A percentile compares a stretch with the other conserved stretches of the same genome.
Evolutionary conservation across 176 grass and related monocot genomes (phyloP).

Genomic region (Aegilops longissima): DNA sequence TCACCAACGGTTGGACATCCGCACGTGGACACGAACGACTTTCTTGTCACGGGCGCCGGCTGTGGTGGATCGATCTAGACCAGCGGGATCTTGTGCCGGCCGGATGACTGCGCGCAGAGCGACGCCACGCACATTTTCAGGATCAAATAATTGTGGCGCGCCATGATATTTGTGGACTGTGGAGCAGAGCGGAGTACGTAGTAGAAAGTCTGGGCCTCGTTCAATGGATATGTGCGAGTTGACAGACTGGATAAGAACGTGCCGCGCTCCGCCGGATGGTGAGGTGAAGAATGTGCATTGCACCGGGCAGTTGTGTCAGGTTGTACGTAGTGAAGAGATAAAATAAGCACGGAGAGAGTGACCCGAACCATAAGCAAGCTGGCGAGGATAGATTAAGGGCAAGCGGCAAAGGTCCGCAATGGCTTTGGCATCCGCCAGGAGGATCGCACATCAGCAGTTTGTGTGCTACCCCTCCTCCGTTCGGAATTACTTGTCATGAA

Average conservation of each 20-base stretch:
- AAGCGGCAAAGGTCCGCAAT: too few species aligned
- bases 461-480: too few species aligned
- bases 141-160: background rate
- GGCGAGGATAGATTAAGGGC: too few species aligned
- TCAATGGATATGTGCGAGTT: conserved; percentile 9
- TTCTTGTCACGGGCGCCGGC: background rate
- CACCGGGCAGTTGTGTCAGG: background rate
- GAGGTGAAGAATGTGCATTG: background rate
- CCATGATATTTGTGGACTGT: background rate
- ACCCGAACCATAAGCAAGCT: too few species aligned
- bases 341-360: too few species aligned
- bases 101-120: background rate
- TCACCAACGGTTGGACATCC: background rate
- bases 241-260: background rate
- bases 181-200: background rate
- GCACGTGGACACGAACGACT: background rate
- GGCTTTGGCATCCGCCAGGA: background rate
- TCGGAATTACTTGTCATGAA: too few species aligned
- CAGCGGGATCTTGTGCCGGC: background rate
- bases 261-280: background rate
- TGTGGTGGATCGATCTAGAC: background rate
- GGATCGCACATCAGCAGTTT: too few species aligned
- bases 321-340: too few species aligned
- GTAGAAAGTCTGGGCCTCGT: background rate
- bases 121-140: background rate